Evolutionary conservation across 2,329 filamentous ascomycete genomes (phyloP), one percentile per base, ranked within the genome.

Genomic region (Fusarium sp.): DNA sequence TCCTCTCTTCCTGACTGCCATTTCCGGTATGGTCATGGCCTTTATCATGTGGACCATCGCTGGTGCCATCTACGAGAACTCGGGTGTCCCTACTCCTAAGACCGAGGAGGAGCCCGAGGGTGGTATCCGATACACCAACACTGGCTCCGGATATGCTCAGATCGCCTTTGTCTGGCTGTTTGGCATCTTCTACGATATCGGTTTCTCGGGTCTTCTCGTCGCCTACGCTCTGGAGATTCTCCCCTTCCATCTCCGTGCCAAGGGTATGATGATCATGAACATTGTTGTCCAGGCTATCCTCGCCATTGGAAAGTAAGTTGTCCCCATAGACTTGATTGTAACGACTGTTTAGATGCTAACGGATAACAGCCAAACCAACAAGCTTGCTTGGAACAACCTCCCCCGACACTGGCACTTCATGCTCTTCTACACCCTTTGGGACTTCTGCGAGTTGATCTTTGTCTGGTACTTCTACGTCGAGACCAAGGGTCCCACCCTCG

Each of bases 381-480:
- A 86, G 73, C 80, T 89, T 62, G 88, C 88, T 8, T 90, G 89
- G 84, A 81, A 87, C 56, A 82, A 84, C 59, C 79, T 90, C 49
- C 85, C 85, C 16, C 79, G 83, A 58, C 85, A 89, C 77, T 90
- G 87, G 86, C 84, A 90, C 78, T 86, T 90, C 61, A 90, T 88
- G 83, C 82, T 89, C 49, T 88, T 89, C 79, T 90, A 90, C 78
- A 87, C 86, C 20, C 77, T 87, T 60, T 90, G 88, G 88, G 85
- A 90, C 75, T 80, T 84, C 50, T 77, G 84, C 73, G 86, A 90
- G 77, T 79, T 90, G 49, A 66, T 86, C 50, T 89, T 90, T 71
- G 87, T 90, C 34, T 89, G 84, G 78, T 88, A 88, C 81, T 85
- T 90, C 77, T 90, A 89, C 76, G 84, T 90, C 61, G 90, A 93